Conservation (phyloP, 495 filamentous ascomycete genomes). For the Trypethelium eluteriae region DNA sequence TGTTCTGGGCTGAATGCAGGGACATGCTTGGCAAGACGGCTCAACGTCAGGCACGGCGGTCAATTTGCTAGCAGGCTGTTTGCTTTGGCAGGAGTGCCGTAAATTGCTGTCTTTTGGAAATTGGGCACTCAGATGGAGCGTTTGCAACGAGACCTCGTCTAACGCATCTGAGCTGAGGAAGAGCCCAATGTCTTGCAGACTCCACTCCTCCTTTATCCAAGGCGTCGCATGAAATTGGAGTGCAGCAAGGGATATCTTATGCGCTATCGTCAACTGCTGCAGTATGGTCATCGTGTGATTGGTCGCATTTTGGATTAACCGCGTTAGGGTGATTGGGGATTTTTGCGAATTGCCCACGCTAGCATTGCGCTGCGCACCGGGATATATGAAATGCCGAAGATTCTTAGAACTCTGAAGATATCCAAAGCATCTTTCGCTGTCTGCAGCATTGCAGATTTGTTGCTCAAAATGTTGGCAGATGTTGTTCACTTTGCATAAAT, state of each 20-base stretch:
- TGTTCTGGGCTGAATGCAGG: too few relatives aligned
- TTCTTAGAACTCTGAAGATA: not conserved
- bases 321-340: not conserved
- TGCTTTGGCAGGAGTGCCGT: too few relatives aligned
- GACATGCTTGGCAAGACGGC: too few relatives aligned
- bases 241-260: not conserved
- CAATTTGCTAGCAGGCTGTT: too few relatives aligned
- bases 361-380: not conserved
- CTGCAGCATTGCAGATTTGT: not conserved
- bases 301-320: not conserved
- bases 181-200: not conserved
- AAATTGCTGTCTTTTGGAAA: not conserved
- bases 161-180: not conserved
- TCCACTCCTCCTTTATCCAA: not conserved
- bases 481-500: not conserved
- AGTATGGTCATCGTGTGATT: not conserved
- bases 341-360: not conserved
- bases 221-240: not conserved
- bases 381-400: not conserved
- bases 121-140: not conserved
- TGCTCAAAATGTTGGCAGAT: not conserved
- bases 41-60: too few relatives aligned
- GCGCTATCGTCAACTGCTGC: not conserved
- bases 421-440: not conserved
- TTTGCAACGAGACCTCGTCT: not conserved